These are phyloP conservation scores for Saccharomycopsis sp. DNA, from an alignment of 805 yeast species.

Conservation along the genomic window DNA sequence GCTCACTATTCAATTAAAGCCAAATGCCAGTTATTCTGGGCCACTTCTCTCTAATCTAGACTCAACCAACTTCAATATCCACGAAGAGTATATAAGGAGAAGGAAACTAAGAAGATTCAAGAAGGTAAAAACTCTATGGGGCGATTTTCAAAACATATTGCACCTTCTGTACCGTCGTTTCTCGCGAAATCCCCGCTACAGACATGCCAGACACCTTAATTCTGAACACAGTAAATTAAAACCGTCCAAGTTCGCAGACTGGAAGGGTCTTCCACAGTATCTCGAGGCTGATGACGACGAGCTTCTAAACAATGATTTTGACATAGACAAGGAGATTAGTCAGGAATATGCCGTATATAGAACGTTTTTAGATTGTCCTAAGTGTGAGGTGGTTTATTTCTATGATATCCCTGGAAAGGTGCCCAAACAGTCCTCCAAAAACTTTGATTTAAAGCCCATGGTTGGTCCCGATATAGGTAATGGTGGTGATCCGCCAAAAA, in stretches of 20 bases:
- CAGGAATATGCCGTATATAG: conserved; percentile 83
- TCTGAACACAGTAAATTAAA: conserved; percentile 22
- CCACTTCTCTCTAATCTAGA: conserved; percentile 23
- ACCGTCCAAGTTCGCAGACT: conserved; percentile 26
- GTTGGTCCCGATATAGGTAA: conserved; percentile 54
- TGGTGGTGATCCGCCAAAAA: conserved; percentile 50
- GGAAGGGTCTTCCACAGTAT: conserved; percentile 80
- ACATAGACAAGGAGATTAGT: conserved; percentile 28
- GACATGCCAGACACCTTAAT: conserved; percentile 22
- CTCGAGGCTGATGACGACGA: conserved; percentile 34
- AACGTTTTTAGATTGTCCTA: conserved; percentile 55
- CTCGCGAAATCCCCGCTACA: conserved; percentile 14
- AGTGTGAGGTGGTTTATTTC: conserved; percentile 49
- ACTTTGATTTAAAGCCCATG: conserved; percentile 20
- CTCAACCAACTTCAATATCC: conserved; percentile 27
- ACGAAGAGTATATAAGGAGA: conserved; percentile 22
- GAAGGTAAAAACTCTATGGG: conserved; percentile 19
- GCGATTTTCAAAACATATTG: conserved; percentile 25
- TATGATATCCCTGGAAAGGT: conserved; percentile 69
- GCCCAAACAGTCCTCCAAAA: conserved; percentile 32
- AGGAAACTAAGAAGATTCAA: conserved; percentile 18
- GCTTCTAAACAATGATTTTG: conserved; percentile 28
- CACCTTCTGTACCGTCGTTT: conserved; percentile 14
- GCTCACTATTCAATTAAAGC: conserved; percentile 55
- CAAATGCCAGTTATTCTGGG: conserved; percentile 59